Percentiles rank a stretch among this genome's conserved stretches.
Conservation (phyloP, 2,329 filamentous ascomycete genomes). For the Pezicula neosporulosa region DNA sequence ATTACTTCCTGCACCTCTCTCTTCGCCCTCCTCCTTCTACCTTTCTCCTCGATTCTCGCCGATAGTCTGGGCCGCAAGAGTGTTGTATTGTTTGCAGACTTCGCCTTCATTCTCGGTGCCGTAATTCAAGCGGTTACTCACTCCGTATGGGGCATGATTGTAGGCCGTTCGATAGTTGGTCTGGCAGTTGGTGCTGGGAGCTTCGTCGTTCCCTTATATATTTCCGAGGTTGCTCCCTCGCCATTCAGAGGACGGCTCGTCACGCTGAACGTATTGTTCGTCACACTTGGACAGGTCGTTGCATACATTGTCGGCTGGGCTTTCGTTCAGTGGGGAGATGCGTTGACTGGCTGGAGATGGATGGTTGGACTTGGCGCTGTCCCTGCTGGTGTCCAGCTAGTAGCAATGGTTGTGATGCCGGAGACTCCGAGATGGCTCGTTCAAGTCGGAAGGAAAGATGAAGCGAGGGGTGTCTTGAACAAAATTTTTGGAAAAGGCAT, state of each 20-base stretch:
- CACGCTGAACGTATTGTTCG: constrained; percentile 76
- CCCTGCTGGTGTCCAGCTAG: constrained; percentile 70
- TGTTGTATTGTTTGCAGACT: constrained; percentile 60
- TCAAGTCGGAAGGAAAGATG: constrained; percentile 56
- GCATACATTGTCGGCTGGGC: constrained; percentile 83
- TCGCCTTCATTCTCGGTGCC: constrained; percentile 67
- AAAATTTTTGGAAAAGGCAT: constrained; percentile 55
- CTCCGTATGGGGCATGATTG: constrained; percentile 61
- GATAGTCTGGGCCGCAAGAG: constrained; percentile 58
- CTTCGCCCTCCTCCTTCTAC: constrained; percentile 61
- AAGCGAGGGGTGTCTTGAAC: constrained; percentile 62
- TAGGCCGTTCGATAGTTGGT: constrained; percentile 67
- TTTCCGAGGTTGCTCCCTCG: constrained; percentile 79
- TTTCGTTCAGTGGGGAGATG: constrained; percentile 54
- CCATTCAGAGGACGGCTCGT: constrained; percentile 75
- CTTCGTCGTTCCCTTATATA: constrained; percentile 84
- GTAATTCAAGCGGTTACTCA: constrained; percentile 57
- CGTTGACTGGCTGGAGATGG: constrained; percentile 73
- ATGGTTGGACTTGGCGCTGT: constrained; percentile 84
- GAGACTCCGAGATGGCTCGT: constrained; percentile 90
- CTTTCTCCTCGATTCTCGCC: constrained; percentile 61
- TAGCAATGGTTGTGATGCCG: constrained; percentile 69
- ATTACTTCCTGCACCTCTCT: constrained; percentile 69
- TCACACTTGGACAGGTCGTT: constrained; percentile 84
- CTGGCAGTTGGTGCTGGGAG: constrained; percentile 72